Conservation (phyloP, 2,329 filamentous ascomycete genomes). For the Diplodia sapinea region DNA sequence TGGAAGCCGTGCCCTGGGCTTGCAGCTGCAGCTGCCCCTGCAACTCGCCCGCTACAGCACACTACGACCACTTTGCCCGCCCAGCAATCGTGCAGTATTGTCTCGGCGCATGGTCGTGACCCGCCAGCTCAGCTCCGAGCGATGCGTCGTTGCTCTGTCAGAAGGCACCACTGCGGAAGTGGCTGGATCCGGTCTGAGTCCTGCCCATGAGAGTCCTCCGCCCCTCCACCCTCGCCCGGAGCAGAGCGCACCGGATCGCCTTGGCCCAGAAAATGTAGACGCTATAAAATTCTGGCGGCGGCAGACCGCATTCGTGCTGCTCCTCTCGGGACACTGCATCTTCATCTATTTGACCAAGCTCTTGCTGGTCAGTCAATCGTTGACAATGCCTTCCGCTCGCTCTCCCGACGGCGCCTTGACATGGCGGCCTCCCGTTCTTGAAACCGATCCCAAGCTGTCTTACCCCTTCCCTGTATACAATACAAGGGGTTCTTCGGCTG, state of each 20-base stretch:
- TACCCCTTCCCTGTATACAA: slow-evolving; percentile 12
- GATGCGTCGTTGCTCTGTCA: neutral
- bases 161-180: slow-evolving; percentile 2
- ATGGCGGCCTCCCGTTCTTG: slow-evolving; percentile 6
- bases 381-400: slow-evolving; percentile 20
- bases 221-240: neutral
- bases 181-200: slow-evolving; percentile 15
- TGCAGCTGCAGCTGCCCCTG: slow-evolving; percentile 6
- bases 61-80: neutral
- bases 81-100: neutral
- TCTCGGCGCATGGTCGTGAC: slow-evolving; percentile 26
- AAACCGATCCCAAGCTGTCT: slow-evolving; percentile 6
- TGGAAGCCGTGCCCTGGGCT: neutral
- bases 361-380: slow-evolving; percentile 12
- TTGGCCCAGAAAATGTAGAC: neutral
- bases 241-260: neutral
- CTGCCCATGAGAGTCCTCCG: slow-evolving; percentile 2
- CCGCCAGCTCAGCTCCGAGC: slow-evolving; percentile 21
- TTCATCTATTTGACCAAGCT: slow-evolving; percentile 7
- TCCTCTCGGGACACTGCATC: slow-evolving; percentile 18
- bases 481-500: neutral
- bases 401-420: neutral
- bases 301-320: neutral
- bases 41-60: neutral
- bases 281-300: slow-evolving; percentile 23